Conservation (phyloP, 2,329 filamentous ascomycete genomes). For the Colletotrichum truncatum region DNA sequence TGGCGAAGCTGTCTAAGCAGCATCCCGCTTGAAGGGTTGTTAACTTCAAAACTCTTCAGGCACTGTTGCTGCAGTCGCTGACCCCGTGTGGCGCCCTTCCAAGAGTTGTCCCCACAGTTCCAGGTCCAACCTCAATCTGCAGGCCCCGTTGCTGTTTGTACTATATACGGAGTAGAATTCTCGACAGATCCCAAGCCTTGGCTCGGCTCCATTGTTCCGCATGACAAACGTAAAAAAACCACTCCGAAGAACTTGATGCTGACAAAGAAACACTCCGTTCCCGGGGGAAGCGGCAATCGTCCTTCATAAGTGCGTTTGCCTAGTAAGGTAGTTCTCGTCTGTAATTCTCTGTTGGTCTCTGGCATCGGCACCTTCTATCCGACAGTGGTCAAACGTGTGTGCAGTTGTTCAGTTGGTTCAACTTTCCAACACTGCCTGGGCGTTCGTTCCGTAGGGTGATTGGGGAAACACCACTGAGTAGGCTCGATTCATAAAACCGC, state of each 20-base stretch:
- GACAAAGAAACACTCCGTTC: background rate
- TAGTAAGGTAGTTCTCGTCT: too few species aligned
- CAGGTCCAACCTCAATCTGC: conserved; percentile 8
- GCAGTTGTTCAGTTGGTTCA: too few species aligned
- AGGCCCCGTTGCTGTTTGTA: conserved; percentile 5
- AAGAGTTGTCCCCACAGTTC: conserved; percentile 10
- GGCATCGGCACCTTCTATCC: too few species aligned
- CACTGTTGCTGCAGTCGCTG: background rate
- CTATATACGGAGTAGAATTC: too few species aligned
- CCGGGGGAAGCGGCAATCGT: background rate
- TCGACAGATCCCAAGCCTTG: conserved; percentile 1
- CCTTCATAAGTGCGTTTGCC: background rate
- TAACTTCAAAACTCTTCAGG: background rate
- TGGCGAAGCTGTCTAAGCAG: background rate
- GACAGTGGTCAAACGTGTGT: too few species aligned
- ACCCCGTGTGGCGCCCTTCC: background rate
- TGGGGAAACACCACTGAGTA: background rate
- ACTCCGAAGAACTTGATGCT: background rate
- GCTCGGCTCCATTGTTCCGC: conserved; percentile 6
- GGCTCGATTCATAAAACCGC: background rate
- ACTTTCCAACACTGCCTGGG: background rate
- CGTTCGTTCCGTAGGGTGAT: background rate
- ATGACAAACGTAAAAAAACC: background rate
- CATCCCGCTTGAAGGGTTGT: background rate
- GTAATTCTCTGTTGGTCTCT: too few species aligned